Evolutionary conservation across 108 stramenopile species (phyloP).

Genomic region (Nitzschia sp.): DNA sequence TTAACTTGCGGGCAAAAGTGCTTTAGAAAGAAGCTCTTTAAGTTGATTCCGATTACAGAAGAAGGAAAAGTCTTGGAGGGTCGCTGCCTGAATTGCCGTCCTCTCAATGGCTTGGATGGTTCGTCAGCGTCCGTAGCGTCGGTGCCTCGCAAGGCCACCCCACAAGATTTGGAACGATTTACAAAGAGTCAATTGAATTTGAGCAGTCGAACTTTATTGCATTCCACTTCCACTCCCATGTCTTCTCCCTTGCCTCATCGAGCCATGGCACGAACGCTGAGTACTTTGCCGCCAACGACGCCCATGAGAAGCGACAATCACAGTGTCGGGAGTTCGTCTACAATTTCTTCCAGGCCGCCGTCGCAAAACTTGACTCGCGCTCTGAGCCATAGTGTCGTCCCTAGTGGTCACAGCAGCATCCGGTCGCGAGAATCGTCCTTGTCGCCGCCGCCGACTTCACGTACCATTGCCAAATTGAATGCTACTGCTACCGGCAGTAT

Average conservation of each 20-base stretch:
- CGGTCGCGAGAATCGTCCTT: background rate
- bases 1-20: conserved; percentile 73
- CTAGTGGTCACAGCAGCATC: too few relatives aligned
- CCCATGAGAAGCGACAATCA: too few relatives aligned
- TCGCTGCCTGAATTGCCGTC: conserved; percentile 68
- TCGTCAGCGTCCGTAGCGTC: conserved; percentile 6
- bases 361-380: too few relatives aligned
- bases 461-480: background rate
- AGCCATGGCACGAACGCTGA: conserved; percentile 3
- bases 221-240: background rate
- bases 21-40: conserved; percentile 76
- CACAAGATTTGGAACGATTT: conserved; percentile 39
- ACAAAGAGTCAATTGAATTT: conserved; percentile 32
- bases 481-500: too few relatives aligned
- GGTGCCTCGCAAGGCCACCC: conserved; percentile 23
- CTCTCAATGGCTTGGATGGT: conserved; percentile 29
- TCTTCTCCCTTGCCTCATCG: background rate
- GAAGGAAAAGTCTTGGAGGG: conserved; percentile 70
- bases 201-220: background rate
- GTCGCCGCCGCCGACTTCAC: background rate
- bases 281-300: too few relatives aligned
- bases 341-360: too few relatives aligned
- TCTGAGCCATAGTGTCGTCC: too few relatives aligned
- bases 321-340: too few relatives aligned
- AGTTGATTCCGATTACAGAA: conserved; percentile 63